Conservation (phyloP, 805 yeast genomes). For the Blastobotrys robertii region DNA sequence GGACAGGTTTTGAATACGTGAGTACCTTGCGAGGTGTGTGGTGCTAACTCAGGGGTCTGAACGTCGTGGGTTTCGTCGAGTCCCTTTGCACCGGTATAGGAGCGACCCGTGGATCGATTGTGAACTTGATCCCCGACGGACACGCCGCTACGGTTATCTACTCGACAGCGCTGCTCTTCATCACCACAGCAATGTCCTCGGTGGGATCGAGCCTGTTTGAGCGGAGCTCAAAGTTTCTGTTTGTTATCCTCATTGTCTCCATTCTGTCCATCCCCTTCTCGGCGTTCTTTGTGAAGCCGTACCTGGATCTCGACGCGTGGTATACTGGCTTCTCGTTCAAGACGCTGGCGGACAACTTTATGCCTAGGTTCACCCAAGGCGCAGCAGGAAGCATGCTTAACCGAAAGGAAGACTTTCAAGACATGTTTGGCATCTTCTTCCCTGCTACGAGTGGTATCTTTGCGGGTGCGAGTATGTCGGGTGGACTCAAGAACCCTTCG, state of each 20-base stretch:
- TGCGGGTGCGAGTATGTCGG: conserved; percentile 99
- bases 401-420: conserved; percentile 64
- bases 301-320: conserved; percentile 25
- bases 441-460: conserved; percentile 98
- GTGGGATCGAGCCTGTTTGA: conserved; percentile 18
- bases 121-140: conserved; percentile 55
- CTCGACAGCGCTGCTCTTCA: conserved; percentile 44
- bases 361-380: conserved; percentile 74
- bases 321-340: conserved; percentile 71
- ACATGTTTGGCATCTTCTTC: conserved; percentile 88
- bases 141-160: conserved; percentile 61
- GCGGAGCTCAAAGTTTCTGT: conserved; percentile 15
- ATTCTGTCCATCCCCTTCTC: conserved; percentile 56
- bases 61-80: conserved; percentile 92
- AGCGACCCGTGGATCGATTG: conserved; percentile 42
- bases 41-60: conserved; percentile 50
- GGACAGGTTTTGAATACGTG: conserved; percentile 79
- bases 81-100: conserved; percentile 82
- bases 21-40: not conserved
- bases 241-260: conserved; percentile 15
- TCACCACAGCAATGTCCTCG: conserved; percentile 16
- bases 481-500: conserved; percentile 80
- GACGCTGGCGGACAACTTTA: conserved; percentile 55
- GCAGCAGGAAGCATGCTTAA: conserved; percentile 79
- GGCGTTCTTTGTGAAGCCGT: conserved; percentile 54